Conservation (phyloP, 352 stramenopile species). For the Globisporangium apiculatum region DNA sequence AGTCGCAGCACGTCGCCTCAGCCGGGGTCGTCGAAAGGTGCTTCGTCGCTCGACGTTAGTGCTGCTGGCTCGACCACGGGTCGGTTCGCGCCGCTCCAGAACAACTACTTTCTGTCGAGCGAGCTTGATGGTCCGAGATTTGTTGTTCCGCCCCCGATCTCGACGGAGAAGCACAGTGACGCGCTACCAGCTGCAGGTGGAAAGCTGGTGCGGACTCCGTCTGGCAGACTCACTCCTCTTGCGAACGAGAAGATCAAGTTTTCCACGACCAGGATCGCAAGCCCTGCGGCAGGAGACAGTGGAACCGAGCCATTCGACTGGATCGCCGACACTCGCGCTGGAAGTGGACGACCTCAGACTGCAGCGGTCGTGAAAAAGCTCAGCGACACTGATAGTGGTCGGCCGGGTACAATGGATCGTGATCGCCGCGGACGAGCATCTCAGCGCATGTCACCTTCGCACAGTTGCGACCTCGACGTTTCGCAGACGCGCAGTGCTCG, state of each 20-base stretch:
- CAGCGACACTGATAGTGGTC: constrained; percentile 9
- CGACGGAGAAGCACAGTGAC: constrained; percentile 18
- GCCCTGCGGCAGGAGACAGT: constrained; percentile 1
- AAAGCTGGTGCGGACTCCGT: constrained; percentile 26
- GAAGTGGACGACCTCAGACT: constrained; percentile 20
- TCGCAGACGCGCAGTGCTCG: not conserved
- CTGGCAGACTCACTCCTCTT: constrained; percentile 27
- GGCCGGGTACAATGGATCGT: constrained; percentile 5
- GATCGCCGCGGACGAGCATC: constrained; percentile 2
- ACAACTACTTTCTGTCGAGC: constrained; percentile 30
- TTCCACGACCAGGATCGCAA: constrained; percentile 18
- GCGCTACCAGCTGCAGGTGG: constrained; percentile 8
- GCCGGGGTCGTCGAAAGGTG: not conserved
- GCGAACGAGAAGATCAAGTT: constrained; percentile 34
- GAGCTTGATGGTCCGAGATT: constrained; percentile 29
- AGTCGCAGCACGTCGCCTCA: constrained; percentile 5
- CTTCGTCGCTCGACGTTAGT: constrained; percentile 7
- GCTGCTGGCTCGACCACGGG: constrained; percentile 3
- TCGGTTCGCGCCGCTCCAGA: constrained; percentile 29
- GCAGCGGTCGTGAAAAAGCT: constrained; percentile 34
- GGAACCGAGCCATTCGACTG: not conserved
- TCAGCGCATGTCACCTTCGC: not conserved
- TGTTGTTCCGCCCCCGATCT: constrained; percentile 45
- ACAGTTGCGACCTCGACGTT: not conserved
- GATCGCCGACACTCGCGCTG: not conserved